Percentiles rank a stretch among this genome's conserved stretches.
phyloP scores from a whole-genome alignment of 495 filamentous ascomycete genomes.

The Penicillium desertorum region DNA sequence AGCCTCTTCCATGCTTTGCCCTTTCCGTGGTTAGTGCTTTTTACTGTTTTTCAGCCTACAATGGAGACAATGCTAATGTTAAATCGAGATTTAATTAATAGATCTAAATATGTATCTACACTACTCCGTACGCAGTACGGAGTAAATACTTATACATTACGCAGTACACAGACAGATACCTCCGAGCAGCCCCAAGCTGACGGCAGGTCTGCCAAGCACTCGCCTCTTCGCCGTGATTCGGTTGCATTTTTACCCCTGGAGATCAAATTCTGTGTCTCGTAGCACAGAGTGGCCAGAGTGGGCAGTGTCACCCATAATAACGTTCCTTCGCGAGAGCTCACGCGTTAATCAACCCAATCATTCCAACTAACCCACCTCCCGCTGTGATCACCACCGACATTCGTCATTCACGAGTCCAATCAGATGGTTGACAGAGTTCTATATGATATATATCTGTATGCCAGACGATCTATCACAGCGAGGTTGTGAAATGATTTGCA shows the following conservation, averaged over 20 bases:
- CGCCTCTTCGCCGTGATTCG: background rate
- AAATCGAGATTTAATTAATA: background rate
- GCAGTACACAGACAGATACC: background rate
- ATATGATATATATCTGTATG: background rate
- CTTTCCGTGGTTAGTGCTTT: no score
- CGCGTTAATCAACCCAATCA: slow-evolving; percentile 31
- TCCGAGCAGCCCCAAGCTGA: background rate
- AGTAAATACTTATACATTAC: no score
- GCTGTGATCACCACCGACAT: slow-evolving; percentile 28
- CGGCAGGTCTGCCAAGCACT: background rate
- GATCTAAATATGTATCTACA: background rate
- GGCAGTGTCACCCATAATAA: background rate
- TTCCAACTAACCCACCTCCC: slow-evolving; percentile 1
- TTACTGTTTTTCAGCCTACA: no score
- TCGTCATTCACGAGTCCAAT: slow-evolving; percentile 24
- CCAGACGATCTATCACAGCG: background rate
- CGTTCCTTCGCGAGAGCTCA: background rate
- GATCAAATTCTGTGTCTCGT: background rate
- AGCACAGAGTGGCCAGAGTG: background rate
- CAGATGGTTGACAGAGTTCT: background rate
- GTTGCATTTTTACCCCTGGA: background rate
- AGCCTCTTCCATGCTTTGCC: no score
- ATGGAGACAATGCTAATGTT: background rate
- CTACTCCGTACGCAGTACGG: no score
- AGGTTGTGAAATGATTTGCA: background rate